phyloP scores from a whole-genome alignment of 2,329 filamentous ascomycete genomes.

The Xylariaceae sp. region DNA sequence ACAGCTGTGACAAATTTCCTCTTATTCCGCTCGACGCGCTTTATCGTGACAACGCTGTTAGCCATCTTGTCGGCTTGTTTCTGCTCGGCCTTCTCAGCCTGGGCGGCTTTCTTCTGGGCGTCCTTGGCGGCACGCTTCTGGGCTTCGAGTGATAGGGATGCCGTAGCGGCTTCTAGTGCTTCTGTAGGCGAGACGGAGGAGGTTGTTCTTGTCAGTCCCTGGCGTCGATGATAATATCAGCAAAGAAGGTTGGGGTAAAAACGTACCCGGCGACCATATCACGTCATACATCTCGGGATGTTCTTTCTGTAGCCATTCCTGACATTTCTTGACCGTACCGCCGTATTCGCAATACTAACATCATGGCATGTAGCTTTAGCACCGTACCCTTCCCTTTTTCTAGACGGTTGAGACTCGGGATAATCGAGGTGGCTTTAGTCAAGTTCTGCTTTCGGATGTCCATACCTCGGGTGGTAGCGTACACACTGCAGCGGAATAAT shows the following conservation, averaged over 20 bases:
- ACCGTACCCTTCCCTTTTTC: conserved; percentile 1
- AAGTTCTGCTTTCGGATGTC: not conserved
- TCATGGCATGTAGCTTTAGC: conserved; percentile 19
- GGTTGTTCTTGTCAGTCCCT: not conserved
- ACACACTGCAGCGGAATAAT: conserved; percentile 44
- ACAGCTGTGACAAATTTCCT: conserved; percentile 93
- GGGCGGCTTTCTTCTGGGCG: conserved; percentile 92
- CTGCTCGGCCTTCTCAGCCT: conserved; percentile 80
- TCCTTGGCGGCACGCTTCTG: conserved; percentile 95
- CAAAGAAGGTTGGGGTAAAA: not conserved
- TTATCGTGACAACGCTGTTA: conserved; percentile 79
- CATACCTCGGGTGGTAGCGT: conserved; percentile 60
- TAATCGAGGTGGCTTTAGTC: not conserved
- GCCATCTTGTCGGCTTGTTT: conserved; percentile 80
- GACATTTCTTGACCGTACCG: conserved; percentile 92
- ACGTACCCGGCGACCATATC: conserved; percentile 79
- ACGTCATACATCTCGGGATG: conserved; percentile 68
- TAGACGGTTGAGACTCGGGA: not conserved
- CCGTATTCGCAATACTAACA: conserved; percentile 99
- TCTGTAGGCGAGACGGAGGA: conserved; percentile 44
- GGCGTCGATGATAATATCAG: not conserved
- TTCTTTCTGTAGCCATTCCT: conserved; percentile 82
- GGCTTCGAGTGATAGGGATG: conserved; percentile 80
- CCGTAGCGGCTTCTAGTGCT: conserved; percentile 76
- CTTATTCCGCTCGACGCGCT: conserved; percentile 97